phyloP scores from a whole-genome alignment of 805 yeast species.

The Cyberlindnera lachancei region DNA sequence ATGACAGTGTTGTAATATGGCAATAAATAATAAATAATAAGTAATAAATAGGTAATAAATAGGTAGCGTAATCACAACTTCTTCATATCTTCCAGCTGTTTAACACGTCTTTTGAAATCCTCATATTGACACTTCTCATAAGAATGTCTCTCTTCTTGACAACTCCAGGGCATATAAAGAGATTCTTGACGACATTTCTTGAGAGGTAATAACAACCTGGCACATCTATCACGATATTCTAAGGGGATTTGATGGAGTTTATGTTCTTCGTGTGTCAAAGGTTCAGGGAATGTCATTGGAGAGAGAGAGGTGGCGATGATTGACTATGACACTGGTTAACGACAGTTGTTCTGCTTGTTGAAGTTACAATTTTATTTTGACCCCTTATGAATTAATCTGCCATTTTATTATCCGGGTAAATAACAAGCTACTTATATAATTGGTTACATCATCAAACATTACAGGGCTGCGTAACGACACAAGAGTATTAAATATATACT shows the following conservation, averaged over 20 bases:
- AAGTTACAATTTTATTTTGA: too few species aligned
- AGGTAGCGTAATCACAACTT: too few species aligned
- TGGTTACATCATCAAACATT: too few species aligned
- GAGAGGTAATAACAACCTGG: conserved; percentile 51
- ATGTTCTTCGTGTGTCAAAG: conserved; percentile 70
- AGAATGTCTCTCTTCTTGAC: conserved; percentile 70
- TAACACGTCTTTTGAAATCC: conserved; percentile 75
- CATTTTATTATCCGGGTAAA: too few species aligned
- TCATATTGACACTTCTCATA: conserved; percentile 82
- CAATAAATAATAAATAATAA: not conserved
- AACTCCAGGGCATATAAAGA: conserved; percentile 59
- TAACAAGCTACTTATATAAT: too few species aligned
- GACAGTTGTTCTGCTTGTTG: too few species aligned
- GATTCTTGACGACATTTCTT: conserved; percentile 55
- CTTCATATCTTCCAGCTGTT: conserved; percentile 56
- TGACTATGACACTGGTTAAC: too few species aligned
- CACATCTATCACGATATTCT: conserved; percentile 80
- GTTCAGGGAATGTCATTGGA: conserved; percentile 1
- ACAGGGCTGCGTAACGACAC: too few species aligned
- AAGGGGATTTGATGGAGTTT: conserved; percentile 72
- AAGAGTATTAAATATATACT: too few species aligned
- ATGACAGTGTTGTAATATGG: too few species aligned
- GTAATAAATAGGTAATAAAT: too few species aligned
- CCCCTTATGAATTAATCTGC: too few species aligned
- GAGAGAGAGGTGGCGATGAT: not conserved